Base-by-base conservation (phyloP, 2,329 filamentous ascomycete genomes). In the Neonectria ditissima region DNA sequence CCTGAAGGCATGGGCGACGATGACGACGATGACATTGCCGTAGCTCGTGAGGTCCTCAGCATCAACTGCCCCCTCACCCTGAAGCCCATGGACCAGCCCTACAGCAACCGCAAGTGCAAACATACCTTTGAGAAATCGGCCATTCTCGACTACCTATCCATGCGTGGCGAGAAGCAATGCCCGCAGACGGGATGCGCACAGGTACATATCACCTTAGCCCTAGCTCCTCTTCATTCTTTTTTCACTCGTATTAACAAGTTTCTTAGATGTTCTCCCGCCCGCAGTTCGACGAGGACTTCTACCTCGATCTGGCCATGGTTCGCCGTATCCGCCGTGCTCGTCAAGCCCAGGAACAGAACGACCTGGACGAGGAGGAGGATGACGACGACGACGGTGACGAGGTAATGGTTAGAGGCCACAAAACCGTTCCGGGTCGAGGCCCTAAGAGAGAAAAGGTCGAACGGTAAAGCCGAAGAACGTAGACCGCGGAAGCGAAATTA, bases 51-150 rank as follows among this genome's bases (percentile, higher is more conserved):
- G 65, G 86, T 84, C 5, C 83, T 89, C 55, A 91, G 87, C 75
- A 86, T 90, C 32, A 89, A 87, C 70, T 94, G 92, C 72, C 91
- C 91, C 0, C 76, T 94, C 20, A 91, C 91, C 0, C 80, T 93
- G 67, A 81, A 82, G 55, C 81, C 85, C 47, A 89, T 93, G 80
- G 80, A 81, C 44, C 84, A 92, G 55, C 92, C 92, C 0, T 88
- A 87, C 72, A 91, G 86, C 59, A 92, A 87, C 70, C 80, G 75
- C 14, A 86, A 87, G 67, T 94, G 92, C 80, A 88, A 86, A 59
- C 92, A 94, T 75, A 89, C 86, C 0, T 94, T 92, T 74, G 90
- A 94, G 73, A 90, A 87, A 75, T 73, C 75, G 1, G 87, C 87
- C 1, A 89, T 94, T 41, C 61, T 86, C 24, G 84, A 87, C n/a